A percentile compares a stretch with the other conserved stretches of the same genome.
Conservation (phyloP, 2,329 filamentous ascomycete species). For the Botrytis porri region DNA sequence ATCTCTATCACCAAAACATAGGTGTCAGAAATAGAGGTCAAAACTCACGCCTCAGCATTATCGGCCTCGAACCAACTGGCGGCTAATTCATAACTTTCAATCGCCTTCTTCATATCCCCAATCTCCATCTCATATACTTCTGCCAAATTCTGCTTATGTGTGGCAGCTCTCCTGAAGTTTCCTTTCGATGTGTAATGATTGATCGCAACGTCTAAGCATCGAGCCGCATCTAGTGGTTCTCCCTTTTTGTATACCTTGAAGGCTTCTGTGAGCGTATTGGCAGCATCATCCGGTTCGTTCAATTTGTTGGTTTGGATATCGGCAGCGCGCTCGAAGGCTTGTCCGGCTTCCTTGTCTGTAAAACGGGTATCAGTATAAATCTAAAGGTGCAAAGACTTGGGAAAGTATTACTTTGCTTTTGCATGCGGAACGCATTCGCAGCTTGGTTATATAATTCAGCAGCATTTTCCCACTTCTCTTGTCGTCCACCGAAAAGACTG, state of each 20-base stretch:
- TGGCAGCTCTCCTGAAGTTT: slow-evolving; percentile 86
- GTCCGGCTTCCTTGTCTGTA: slow-evolving; percentile 77
- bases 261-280: slow-evolving; percentile 82
- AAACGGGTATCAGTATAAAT: slow-evolving; percentile 12
- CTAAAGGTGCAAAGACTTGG: neutral
- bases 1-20: neutral
- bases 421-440: slow-evolving; percentile 86
- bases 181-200: slow-evolving; percentile 83
- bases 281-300: slow-evolving; percentile 89
- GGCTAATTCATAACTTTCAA: slow-evolving; percentile 80
- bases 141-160: slow-evolving; percentile 83
- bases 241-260: slow-evolving; percentile 93
- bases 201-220: slow-evolving; percentile 77
- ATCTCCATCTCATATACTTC: slow-evolving; percentile 83
- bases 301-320: slow-evolving; percentile 74
- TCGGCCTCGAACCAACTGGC: slow-evolving; percentile 88
- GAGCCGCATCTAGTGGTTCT: slow-evolving; percentile 76
- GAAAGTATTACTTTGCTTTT: slow-evolving; percentile 68
- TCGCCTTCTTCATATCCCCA: slow-evolving; percentile 72
- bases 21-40: neutral
- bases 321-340: slow-evolving; percentile 85
- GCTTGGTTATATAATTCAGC: slow-evolving; percentile 85
- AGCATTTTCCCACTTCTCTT: slow-evolving; percentile 87
- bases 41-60: slow-evolving; percentile 73
- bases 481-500: slow-evolving; percentile 80